phyloP scores from a whole-genome alignment of 495 filamentous ascomycete species.

The Annulohypoxylon stygium region DNA sequence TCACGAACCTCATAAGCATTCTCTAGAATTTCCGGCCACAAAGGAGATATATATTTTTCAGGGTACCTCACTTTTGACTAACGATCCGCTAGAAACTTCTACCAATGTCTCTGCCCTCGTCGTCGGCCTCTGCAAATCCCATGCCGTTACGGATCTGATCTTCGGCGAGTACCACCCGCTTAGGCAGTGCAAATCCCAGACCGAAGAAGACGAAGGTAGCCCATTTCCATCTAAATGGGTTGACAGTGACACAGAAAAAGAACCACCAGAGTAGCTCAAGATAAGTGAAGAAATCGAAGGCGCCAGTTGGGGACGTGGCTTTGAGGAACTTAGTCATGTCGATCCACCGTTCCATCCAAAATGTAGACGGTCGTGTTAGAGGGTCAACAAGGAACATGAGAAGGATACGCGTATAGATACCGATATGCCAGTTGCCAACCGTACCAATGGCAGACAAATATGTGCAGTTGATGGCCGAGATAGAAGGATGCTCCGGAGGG shows the following conservation, averaged over 20 bases:
- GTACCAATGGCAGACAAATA: constrained; percentile 85
- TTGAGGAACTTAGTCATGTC: constrained; percentile 85
- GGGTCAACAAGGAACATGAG: constrained; percentile 89
- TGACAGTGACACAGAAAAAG: constrained; percentile 78
- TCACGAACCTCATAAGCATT: not conserved
- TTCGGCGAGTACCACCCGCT: constrained; percentile 74
- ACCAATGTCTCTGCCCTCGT: constrained; percentile 49
- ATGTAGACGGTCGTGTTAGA: constrained; percentile 74
- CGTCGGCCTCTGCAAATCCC: constrained; percentile 47
- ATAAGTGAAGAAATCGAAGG: constrained; percentile 92
- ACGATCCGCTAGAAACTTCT: constrained; percentile 73
- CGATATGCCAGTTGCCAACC: constrained; percentile 89
- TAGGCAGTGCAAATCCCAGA: constrained; percentile 74
- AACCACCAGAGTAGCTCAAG: constrained; percentile 89
- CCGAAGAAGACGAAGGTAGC: constrained; percentile 84
- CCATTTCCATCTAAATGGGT: constrained; percentile 90
- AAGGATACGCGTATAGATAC: constrained; percentile 86
- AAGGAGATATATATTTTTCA: not conserved
- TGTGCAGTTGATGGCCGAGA: constrained; percentile 86
- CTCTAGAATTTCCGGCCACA: not conserved
- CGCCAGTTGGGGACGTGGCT: constrained; percentile 71
- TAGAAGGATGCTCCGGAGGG: constrained; percentile 71
- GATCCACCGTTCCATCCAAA: constrained; percentile 88
- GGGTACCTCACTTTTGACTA: constrained; percentile 56
- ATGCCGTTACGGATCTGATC: constrained; percentile 65